These are phyloP conservation scores for Schizosaccharomyces versatilis DNA, from an alignment of 1,139 yeast genomes.

Conservation along the genomic window DNA sequence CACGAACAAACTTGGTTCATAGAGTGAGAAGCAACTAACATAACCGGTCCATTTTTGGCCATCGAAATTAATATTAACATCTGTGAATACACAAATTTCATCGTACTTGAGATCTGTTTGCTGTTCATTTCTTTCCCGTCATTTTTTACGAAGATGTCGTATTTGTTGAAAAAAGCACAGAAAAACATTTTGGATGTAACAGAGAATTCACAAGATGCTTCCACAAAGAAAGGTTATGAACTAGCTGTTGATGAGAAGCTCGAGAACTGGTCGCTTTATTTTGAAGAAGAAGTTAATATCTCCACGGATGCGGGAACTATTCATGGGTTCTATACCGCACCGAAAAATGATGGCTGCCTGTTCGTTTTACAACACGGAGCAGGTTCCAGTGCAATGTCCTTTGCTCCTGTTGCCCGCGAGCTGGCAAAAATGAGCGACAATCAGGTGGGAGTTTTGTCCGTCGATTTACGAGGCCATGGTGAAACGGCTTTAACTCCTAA, in stretches of 20 bases:
- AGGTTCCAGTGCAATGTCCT: slow-evolving; percentile 69
- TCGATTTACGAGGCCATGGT: slow-evolving; percentile 78
- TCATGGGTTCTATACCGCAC: slow-evolving; percentile 40
- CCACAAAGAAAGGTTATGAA: too few relatives aligned
- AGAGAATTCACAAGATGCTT: not conserved
- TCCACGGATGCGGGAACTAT: slow-evolving; percentile 18
- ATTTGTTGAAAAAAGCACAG: too few relatives aligned
- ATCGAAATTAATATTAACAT: too few relatives aligned
- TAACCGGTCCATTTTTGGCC: too few relatives aligned
- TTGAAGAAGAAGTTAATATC: not conserved
- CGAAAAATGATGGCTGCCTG: slow-evolving; percentile 25
- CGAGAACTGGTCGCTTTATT: not conserved
- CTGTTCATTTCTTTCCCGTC: too few relatives aligned
- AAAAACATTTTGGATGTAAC: not conserved
- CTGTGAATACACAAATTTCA: too few relatives aligned
- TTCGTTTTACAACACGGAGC: slow-evolving; percentile 83
- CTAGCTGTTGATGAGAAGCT: not conserved
- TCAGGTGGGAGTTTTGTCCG: slow-evolving; percentile 38
- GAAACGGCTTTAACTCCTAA: slow-evolving; percentile 19
- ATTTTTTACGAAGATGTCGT: too few relatives aligned
- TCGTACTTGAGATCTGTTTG: too few relatives aligned
- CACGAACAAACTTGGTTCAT: too few relatives aligned
- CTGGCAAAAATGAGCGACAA: slow-evolving; percentile 13
- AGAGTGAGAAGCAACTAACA: too few relatives aligned
- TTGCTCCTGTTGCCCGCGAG: slow-evolving; percentile 24